phyloP scores from a whole-genome alignment of 352 stramenopile genomes.

The Phytophthora sojae region DNA sequence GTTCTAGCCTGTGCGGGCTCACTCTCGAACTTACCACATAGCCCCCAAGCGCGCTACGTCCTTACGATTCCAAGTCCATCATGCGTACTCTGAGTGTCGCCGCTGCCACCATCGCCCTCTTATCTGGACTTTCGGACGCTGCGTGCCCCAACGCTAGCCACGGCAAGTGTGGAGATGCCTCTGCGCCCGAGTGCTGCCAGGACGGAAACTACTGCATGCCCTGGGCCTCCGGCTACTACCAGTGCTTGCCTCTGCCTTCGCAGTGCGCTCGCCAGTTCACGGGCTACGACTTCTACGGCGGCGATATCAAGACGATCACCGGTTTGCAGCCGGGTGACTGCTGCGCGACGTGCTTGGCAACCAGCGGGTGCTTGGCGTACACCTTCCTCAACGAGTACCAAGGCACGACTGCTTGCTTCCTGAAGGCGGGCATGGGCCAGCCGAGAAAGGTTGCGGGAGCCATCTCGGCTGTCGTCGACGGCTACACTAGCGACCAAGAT shows the following conservation, averaged over 20 bases:
- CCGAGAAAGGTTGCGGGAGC: conserved; percentile 33
- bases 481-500: conserved; percentile 30
- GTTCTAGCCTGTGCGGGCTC: background rate
- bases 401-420: conserved; percentile 43
- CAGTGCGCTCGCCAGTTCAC: conserved; percentile 50
- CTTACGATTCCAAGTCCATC: conserved; percentile 3
- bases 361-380: conserved; percentile 54
- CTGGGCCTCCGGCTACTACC: conserved; percentile 45
- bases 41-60: background rate
- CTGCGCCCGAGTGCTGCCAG: conserved; percentile 43
- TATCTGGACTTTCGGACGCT: conserved; percentile 16
- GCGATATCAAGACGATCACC: conserved; percentile 51
- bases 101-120: conserved; percentile 5
- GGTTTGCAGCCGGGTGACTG: conserved; percentile 42
- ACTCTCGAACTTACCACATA: conserved; percentile 16
- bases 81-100: conserved; percentile 13
- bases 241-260: conserved; percentile 43
- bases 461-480: conserved; percentile 49
- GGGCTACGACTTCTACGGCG: conserved; percentile 58
- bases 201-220: conserved; percentile 51
- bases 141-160: conserved; percentile 25
- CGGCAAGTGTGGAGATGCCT: conserved; percentile 34
- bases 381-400: conserved; percentile 53
- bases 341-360: conserved; percentile 52
- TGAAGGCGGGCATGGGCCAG: conserved; percentile 45